These are phyloP conservation scores for Aspergillus nomiae DNA, from an alignment of 2,329 filamentous ascomycete genomes.

Conservation along the genomic window DNA sequence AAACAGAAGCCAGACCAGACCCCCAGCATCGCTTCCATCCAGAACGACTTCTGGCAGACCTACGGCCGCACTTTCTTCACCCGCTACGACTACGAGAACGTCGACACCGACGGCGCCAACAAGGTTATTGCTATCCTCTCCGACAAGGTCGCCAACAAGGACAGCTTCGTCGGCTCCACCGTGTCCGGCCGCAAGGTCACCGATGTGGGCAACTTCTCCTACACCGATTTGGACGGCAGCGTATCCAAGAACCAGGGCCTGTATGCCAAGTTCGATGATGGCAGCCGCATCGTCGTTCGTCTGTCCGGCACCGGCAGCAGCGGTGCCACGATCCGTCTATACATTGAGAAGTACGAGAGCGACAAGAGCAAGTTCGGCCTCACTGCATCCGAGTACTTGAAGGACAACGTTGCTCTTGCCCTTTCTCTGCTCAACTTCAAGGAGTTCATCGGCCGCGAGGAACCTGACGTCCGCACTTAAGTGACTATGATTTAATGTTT, in stretches of 20 bases:
- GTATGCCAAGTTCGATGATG: conserved; percentile 90
- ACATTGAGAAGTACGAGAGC: conserved; percentile 92
- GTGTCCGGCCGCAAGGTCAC: conserved; percentile 80
- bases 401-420: conserved; percentile 83
- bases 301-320: conserved; percentile 93
- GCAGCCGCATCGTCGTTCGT: conserved; percentile 91
- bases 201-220: conserved; percentile 94
- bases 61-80: conserved; percentile 99
- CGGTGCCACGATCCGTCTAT: conserved; percentile 93
- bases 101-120: conserved; percentile 86
- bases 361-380: conserved; percentile 75
- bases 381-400: conserved; percentile 91
- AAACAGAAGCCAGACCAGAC: conserved; percentile 76
- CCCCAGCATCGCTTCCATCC: conserved; percentile 93
- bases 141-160: conserved; percentile 71
- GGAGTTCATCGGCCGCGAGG: conserved; percentile 86
- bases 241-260: conserved; percentile 95
- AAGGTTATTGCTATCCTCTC: conserved; percentile 83
- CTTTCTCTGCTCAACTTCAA: conserved; percentile 87
- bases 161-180: conserved; percentile 79
- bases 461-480: conserved; percentile 96
- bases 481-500: not conserved
- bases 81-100: conserved; percentile 96
- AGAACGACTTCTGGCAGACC: conserved; percentile 93
- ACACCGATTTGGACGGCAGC: conserved; percentile 97